Base-by-base conservation (phyloP, 2,329 filamentous ascomycete species). In the Colletotrichum chlorophyti region DNA sequence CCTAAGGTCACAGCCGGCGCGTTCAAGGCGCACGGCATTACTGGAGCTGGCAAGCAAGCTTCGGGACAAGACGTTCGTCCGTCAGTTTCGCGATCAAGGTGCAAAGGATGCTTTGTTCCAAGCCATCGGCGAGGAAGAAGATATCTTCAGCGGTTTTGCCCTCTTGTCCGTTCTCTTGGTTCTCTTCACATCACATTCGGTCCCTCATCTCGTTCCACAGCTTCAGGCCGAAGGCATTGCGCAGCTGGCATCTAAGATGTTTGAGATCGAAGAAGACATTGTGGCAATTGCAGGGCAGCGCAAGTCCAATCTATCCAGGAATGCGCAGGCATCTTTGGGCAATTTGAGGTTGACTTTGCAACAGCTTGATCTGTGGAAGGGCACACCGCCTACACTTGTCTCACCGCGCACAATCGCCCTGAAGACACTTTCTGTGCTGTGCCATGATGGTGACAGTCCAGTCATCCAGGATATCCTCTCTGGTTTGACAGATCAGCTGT, bases 41-140 rank as follows among this genome's bases (percentile, higher is more conserved):
- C 72, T 88, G 5, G 86, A 89, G 62, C 70, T 89, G 37, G 81
- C 81, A 2, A 77, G 81, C 40, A 86, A 85, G 65, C 76, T 88
- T 37, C 80, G 82, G 45, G 77, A 88, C 46, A 86, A 87, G 65
- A 78, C 78, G 1, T 93, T 91, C 65, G 77, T 85, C 24, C 79
- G 80, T 15, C 87, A 90, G 61, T 93, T 97, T 65, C 81, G 90
- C 17, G 88, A 93, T 61, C 88, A 91, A 64, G 85, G 86, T 6
- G 85, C 90, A 53, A 90, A 91, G 61, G 82, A 86, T 51, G 83
- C 83, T 26, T 78, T 97, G 14, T 83, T 92, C 49, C 79, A 83
- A 40, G 82, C 84, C 37, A 77, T 90, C 9, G 80, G 79, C 1
- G 77, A 79, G 45, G 84, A 89, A 66, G 73, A 79, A 2, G 89